phyloP scores from a whole-genome alignment of 768 basidiomycete genomes.

The Lactarius tabidus region DNA sequence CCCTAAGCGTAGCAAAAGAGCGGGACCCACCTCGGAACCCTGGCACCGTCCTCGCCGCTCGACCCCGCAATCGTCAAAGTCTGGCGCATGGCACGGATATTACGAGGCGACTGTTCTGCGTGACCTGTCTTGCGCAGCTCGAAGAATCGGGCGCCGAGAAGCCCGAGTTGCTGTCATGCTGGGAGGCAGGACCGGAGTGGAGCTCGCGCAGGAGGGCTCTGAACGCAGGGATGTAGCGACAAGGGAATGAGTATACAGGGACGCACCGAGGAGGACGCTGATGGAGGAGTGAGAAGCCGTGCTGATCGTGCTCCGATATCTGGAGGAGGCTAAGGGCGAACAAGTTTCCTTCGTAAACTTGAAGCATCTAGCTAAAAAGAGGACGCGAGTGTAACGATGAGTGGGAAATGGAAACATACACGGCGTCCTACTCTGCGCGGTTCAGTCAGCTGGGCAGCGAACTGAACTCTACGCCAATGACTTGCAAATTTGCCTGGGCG shows the following conservation, averaged over 20 bases:
- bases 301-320: constrained; percentile 66
- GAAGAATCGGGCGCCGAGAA: constrained; percentile 70
- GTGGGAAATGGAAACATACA: constrained; percentile 46
- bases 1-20: too few relatives aligned
- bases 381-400: constrained; percentile 9
- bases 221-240: constrained; percentile 63
- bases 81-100: too few relatives aligned
- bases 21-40: too few relatives aligned
- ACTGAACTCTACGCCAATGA: constrained; percentile 75
- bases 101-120: too few relatives aligned
- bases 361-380: constrained; percentile 51
- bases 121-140: constrained; percentile 53
- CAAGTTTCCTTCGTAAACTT: constrained; percentile 76
- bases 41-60: too few relatives aligned
- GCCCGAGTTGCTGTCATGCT: constrained; percentile 31
- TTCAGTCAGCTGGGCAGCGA: constrained; percentile 80
- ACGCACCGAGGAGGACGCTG: constrained; percentile 66
- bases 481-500: constrained; percentile 50
- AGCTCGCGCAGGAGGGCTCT: constrained; percentile 55
- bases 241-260: constrained; percentile 65
- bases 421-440: constrained; percentile 70
- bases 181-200: constrained; percentile 49
- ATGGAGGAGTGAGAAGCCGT: constrained; percentile 76
- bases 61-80: too few relatives aligned
- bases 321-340: constrained; percentile 67